Base-by-base conservation (phyloP, 306 rosid genomes). In the Acacia acuminata region DNA sequence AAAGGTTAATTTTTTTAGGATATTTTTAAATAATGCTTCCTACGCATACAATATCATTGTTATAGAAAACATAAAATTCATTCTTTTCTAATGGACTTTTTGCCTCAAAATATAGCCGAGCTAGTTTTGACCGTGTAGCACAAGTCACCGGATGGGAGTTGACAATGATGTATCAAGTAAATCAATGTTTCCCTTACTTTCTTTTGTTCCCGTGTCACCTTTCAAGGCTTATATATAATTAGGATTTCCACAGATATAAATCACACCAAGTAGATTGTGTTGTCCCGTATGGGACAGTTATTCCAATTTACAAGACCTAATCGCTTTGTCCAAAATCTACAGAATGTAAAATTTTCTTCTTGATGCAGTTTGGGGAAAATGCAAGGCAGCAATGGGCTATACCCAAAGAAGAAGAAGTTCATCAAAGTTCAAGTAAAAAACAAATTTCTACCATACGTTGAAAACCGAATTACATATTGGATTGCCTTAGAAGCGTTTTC, bases 381-480 rank as follows among this genome's bases (percentile, higher is more conserved):
- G 5, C 70, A 74, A 36, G 34, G 45, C 77, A 77, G 78, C 48
- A 74, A 79, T 24, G 73, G 60, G 80, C 22, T 55, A 43, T 70
- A 67, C 85, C 61, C 51, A 75, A 30, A 68, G 77, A 76, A 61
- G 81, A 25, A 60, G 81, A 25, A 73, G 47, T 38, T 45, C 40
- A 27, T 7, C 44, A 6, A 40, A 64, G 81, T 65, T 65, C 44
- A 65, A 65, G 22, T 65, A 63, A 36, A 82, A 73, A n/a, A n/a
- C n/a, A n/a, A n/a, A n/a, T n/a, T n/a, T n/a, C n/a, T n/a, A 78
- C 48, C 86, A 16, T 76, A 68, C 22, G 85, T 69, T 72, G 89
- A n/a, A 84, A 63, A 90, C 88, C 0, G 85, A 82, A 22, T 81
- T 90, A 75, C 82, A 64, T 80, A 85, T 90, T 24, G 93, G 91